Evolutionary conservation across 768 basidiomycete species (phyloP).

Genomic region (Auricularia heimuer): DNA sequence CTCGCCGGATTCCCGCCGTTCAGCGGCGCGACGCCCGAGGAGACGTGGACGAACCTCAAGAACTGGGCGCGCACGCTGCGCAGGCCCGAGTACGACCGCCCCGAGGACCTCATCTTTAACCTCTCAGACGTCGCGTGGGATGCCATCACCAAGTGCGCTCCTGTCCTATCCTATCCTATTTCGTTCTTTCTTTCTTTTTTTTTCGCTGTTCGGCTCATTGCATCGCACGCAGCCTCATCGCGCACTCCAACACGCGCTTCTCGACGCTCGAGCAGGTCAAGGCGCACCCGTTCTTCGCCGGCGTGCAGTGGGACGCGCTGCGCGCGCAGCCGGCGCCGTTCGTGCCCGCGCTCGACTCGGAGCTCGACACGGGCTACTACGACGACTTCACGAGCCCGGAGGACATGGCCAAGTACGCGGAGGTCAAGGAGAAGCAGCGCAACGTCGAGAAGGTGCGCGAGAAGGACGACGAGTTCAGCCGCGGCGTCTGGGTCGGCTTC

Average conservation of each 20-base stretch:
- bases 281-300: constrained; percentile 73
- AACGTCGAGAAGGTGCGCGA: constrained; percentile 90
- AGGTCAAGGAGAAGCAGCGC: constrained; percentile 92
- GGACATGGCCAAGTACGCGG: constrained; percentile 98
- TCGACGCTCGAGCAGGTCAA: constrained; percentile 63
- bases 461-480: constrained; percentile 59
- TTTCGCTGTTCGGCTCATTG: too few relatives aligned
- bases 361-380: constrained; percentile 92
- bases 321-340: constrained; percentile 76
- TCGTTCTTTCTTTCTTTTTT: not conserved
- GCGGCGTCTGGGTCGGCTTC: constrained; percentile 88
- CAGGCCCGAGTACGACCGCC: constrained; percentile 91
- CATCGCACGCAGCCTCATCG: constrained; percentile 54
- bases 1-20: constrained; percentile 96
- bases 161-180: not conserved
- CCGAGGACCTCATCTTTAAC: constrained; percentile 96
- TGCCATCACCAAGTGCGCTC: constrained; percentile 67
- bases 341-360: constrained; percentile 88
- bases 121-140: constrained; percentile 90
- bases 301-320: constrained; percentile 67
- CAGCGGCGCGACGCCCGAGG: constrained; percentile 88
- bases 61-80: constrained; percentile 91
- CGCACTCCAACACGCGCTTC: constrained; percentile 74
- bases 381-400: constrained; percentile 81
- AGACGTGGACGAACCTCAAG: constrained; percentile 98